A percentile compares a stretch with the other conserved stretches of the same genome.
Conservation (phyloP, 352 stramenopile species). For the Phytophthora sp. region DNA sequence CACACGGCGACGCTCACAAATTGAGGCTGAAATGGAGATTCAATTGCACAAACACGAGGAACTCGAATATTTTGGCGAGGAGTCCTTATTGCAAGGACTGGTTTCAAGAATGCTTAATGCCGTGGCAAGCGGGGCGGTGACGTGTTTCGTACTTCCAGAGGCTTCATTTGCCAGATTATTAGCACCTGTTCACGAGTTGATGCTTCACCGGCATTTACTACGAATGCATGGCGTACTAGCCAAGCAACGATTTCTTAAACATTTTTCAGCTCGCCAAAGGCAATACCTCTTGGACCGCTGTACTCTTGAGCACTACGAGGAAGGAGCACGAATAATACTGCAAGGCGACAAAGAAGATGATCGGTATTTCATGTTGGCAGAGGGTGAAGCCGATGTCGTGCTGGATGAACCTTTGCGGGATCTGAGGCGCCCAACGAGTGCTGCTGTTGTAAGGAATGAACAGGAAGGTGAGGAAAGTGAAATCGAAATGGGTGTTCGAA, state of each 20-base stretch:
- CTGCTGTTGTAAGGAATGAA: not conserved
- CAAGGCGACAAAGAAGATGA: constrained; percentile 67
- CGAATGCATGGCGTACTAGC: constrained; percentile 60
- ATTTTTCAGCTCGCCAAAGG: constrained; percentile 34
- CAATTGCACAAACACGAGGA: constrained; percentile 59
- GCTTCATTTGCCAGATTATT: constrained; percentile 49
- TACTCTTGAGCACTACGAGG: constrained; percentile 45
- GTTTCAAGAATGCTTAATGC: constrained; percentile 48
- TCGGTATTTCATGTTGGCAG: constrained; percentile 70
- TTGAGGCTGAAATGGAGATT: constrained; percentile 59
- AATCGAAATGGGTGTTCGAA: constrained; percentile 9
- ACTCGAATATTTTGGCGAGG: constrained; percentile 75
- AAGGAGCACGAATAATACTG: constrained; percentile 54
- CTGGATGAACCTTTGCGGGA: constrained; percentile 41
- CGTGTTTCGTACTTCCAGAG: constrained; percentile 56
- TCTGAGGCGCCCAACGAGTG: not conserved
- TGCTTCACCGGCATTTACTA: constrained; percentile 64
- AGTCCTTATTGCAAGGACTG: constrained; percentile 46
- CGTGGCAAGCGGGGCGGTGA: constrained; percentile 53
- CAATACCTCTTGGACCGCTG: constrained; percentile 57
- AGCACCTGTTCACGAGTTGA: constrained; percentile 55
- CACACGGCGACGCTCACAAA: constrained; percentile 42
- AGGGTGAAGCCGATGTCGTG: constrained; percentile 64
- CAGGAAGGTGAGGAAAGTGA: constrained; percentile 1
- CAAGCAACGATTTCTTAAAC: constrained; percentile 70